Evolutionary conservation across 768 basidiomycete genomes (phyloP).

Genomic region (Pulveroboletus sp.): DNA sequence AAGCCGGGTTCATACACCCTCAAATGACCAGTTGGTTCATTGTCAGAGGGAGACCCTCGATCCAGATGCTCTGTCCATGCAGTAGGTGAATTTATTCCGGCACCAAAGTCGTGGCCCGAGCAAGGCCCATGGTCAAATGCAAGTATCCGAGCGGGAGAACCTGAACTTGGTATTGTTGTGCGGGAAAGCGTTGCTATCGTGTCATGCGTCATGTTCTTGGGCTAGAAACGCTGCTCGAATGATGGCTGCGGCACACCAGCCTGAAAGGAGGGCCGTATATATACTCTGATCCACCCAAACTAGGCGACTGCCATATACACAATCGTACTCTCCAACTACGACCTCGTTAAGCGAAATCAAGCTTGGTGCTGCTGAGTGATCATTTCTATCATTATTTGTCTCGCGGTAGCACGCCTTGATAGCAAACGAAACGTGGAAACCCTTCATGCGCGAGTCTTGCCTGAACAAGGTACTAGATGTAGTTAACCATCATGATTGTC

Average conservation of each 20-base stretch:
- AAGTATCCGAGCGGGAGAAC: constrained; percentile 4
- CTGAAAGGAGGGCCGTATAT: neutral
- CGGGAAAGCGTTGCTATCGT: constrained; percentile 37
- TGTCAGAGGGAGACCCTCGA: constrained; percentile 44
- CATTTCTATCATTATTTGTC: neutral
- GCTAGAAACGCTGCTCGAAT: neutral
- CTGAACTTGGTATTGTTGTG: constrained; percentile 24
- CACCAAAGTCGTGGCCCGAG: constrained; percentile 52
- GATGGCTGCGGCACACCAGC: neutral
- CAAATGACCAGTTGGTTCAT: constrained; percentile 39
- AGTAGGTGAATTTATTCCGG: constrained; percentile 69
- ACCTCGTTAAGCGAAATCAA: neutral
- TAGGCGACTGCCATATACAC: constrained; percentile 2
- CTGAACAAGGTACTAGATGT: constrained; percentile 3
- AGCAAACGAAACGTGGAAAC: neutral
- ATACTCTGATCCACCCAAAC: constrained; percentile 3
- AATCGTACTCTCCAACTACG: neutral
- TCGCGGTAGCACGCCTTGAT: neutral
- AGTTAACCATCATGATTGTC: neutral
- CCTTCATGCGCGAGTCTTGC: neutral
- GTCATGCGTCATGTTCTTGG: neutral
- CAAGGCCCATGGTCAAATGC: constrained; percentile 25
- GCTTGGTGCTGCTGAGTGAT: no score
- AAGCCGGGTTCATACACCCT: constrained; percentile 35
- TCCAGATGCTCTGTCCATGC: constrained; percentile 71